Evolutionary conservation across 306 rosid species (phyloP), one percentile per base, ranked within the genome.

Genomic region (Lithocarpus polystachyus): DNA sequence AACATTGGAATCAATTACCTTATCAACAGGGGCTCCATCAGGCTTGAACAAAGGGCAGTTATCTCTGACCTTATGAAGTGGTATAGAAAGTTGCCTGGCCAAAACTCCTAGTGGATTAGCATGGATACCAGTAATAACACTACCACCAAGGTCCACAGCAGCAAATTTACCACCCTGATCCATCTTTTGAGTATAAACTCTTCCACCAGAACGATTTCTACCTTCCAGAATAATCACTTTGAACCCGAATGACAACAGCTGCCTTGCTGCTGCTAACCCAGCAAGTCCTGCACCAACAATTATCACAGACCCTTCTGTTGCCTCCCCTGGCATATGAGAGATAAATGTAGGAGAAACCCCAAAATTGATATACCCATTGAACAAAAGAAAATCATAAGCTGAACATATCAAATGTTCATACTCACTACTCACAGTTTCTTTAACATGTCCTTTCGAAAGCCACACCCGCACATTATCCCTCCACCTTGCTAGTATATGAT

Each of bases 21-120:
- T 87, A 74, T 88, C 90, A 22, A 95, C 92, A 0, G 90, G 92
- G 2, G 62, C 82, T 77, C 99, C 99, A 72, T 90, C 89, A 28
- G 98, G 97, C 82, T 84, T 91, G 88, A 86, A 91, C 80, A 92
- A 84, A 33, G 99, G 99, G 79, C 99, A 95, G 40, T 86, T 83
- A 77, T 90, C 98, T 78, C 98, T 90, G 56, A 92, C 92, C 88
- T 95, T 95, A 86, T 92, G 99, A 74, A 95, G 97, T 0, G 98
- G 98, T 85, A 91, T 85, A 23, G 96, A 90, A 79, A 95, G 99
- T 71, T 92, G 99, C 51, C 99, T 90, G 23, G 97, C 99, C 68
- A 95, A 69, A 83, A 95, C 99, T 72, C 94, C 99, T 45, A 95
- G 92, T 71, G 99, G 99, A 69, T 95, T 95, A 52, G 98, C 99